phyloP scores from a whole-genome alignment of 768 basidiomycete species.

The Russula lepida region DNA sequence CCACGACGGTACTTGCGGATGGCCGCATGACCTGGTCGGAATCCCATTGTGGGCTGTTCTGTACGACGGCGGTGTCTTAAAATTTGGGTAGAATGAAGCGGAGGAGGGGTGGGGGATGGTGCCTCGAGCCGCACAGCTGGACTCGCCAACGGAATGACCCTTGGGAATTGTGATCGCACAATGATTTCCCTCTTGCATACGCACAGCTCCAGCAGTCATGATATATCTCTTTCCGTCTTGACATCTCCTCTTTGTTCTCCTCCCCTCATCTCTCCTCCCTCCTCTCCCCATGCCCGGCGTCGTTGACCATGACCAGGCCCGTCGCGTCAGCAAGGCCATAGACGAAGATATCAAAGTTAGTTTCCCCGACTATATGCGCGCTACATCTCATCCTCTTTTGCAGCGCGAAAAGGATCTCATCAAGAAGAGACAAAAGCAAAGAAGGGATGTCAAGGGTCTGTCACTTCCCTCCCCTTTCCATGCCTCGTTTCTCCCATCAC shows the following conservation, averaged over 20 bases:
- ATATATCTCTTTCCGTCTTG: conserved; percentile 9
- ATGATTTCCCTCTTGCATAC: conserved; percentile 16
- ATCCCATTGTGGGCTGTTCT: neutral
- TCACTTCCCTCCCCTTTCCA: neutral
- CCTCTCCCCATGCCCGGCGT: conserved; percentile 15
- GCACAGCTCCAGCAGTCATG: neutral
- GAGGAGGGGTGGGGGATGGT: neutral
- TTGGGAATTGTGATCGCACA: conserved; percentile 19
- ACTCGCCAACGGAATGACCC: neutral
- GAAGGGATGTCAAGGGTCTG: conserved; percentile 48
- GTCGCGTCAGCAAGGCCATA: conserved; percentile 41
- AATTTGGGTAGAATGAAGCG: neutral
- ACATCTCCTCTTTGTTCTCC: neutral
- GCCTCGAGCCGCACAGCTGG: neutral
- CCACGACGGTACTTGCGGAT: neutral
- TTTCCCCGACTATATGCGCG: neutral
- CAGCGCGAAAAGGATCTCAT: conserved; percentile 40
- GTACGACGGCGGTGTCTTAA: conserved; percentile 1
- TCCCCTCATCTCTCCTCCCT: neutral
- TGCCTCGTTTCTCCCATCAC: neutral
- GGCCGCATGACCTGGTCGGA: neutral
- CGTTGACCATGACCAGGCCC: conserved; percentile 36
- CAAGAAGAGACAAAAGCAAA: conserved; percentile 38
- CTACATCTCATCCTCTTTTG: neutral
- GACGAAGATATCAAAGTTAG: conserved; percentile 49